phyloP scores from a whole-genome alignment of 768 basidiomycete species.

The Amylocystis lapponica region DNA sequence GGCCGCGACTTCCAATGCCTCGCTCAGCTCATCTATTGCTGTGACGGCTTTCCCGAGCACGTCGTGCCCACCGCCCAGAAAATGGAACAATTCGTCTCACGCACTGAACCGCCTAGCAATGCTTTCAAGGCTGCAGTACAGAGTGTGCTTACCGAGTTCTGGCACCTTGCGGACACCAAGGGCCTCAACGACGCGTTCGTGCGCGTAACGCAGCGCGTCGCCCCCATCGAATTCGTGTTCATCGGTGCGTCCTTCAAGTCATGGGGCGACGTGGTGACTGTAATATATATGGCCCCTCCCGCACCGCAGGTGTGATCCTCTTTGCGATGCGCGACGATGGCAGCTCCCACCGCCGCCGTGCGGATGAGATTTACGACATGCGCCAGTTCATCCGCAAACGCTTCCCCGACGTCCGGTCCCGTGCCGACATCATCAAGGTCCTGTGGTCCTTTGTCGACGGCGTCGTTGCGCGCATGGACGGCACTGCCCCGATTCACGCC shows the following conservation, averaged over 20 bases:
- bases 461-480: slow-evolving; percentile 23
- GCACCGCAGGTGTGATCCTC: slow-evolving; percentile 56
- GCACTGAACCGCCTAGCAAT: slow-evolving; percentile 32
- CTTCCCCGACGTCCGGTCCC: slow-evolving; percentile 63
- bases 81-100: slow-evolving; percentile 42
- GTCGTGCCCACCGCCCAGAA: slow-evolving; percentile 48
- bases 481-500: slow-evolving; percentile 1
- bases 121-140: slow-evolving; percentile 51
- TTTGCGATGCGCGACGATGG: slow-evolving; percentile 44
- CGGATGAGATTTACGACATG: slow-evolving; percentile 51
- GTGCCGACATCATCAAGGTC: slow-evolving; percentile 44
- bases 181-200: slow-evolving; percentile 43
- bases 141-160: slow-evolving; percentile 47
- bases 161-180: slow-evolving; percentile 40
- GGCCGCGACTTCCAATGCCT: slow-evolving; percentile 76
- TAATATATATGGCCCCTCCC: not conserved
- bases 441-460: slow-evolving; percentile 53
- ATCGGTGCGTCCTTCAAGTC: slow-evolving; percentile 43
- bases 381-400: slow-evolving; percentile 48
- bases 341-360: slow-evolving; percentile 39
- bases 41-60: slow-evolving; percentile 44
- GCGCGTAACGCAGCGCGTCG: slow-evolving; percentile 52
- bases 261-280: not conserved
- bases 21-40: slow-evolving; percentile 64
- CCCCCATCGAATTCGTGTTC: slow-evolving; percentile 76